Conservation (phyloP, 2,329 filamentous ascomycete species). For the Fusarium camptoceras region DNA sequence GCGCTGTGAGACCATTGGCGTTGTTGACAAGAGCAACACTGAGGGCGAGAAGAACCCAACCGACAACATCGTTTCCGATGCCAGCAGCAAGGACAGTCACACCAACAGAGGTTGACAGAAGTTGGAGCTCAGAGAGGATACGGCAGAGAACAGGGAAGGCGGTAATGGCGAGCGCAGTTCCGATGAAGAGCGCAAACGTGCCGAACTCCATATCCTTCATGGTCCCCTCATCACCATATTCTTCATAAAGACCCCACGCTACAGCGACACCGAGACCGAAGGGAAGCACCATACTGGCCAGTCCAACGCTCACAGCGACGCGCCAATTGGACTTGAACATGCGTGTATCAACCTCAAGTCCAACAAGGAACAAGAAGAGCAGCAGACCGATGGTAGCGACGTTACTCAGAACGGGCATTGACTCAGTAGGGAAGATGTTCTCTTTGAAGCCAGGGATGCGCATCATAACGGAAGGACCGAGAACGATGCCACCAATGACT, state of each 20-base stretch:
- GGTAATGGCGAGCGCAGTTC: constrained; percentile 93
- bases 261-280: constrained; percentile 86
- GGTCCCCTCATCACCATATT: constrained; percentile 67
- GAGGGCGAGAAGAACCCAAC: constrained; percentile 90
- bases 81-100: constrained; percentile 91
- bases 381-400: constrained; percentile 87
- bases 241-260: constrained; percentile 81
- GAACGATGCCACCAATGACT: constrained; percentile 84
- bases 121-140: constrained; percentile 90
- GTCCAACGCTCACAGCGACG: constrained; percentile 79
- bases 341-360: constrained; percentile 85
- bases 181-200: constrained; percentile 79
- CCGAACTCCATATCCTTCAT: constrained; percentile 61
- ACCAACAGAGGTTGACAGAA: constrained; percentile 85
- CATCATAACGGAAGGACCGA: constrained; percentile 90
- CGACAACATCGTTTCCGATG: constrained; percentile 83
- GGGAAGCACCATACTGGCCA: constrained; percentile 83
- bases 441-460: constrained; percentile 81
- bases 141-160: constrained; percentile 92
- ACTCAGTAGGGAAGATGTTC: constrained; percentile 80
- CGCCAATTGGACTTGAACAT: constrained; percentile 84
- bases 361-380: constrained; percentile 88
- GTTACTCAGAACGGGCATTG: constrained; percentile 79
- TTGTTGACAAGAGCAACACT: constrained; percentile 95
- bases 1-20: constrained; percentile 80